phyloP scores from a whole-genome alignment of 1,284 basidiomycete genomes.

The Polyporus tsugae region DNA sequence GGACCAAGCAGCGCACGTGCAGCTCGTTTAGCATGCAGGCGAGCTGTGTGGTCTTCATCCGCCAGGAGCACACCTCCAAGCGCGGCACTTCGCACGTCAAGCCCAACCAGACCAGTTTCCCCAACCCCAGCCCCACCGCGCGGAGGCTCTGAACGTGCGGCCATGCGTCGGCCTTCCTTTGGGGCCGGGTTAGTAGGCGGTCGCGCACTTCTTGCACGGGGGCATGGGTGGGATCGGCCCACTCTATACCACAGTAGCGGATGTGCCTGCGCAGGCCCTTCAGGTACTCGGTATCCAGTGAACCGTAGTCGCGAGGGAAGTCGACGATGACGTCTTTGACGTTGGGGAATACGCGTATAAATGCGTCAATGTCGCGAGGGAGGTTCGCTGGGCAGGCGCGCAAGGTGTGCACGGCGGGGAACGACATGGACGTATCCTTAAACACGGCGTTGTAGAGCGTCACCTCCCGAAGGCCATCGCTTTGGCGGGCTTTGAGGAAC shows the following conservation, averaged over 20 bases:
- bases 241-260: neutral
- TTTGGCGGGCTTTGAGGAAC: neutral
- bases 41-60: neutral
- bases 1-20: neutral
- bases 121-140: neutral
- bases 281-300: neutral
- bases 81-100: neutral
- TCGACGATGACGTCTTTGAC: neutral
- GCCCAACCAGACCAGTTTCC: neutral
- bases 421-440: neutral
- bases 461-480: neutral
- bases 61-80: neutral
- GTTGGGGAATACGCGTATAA: neutral
- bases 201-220: neutral
- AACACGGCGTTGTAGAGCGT: neutral
- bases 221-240: neutral
- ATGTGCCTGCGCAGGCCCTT: neutral
- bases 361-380: neutral
- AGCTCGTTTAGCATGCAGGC: neutral
- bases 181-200: neutral
- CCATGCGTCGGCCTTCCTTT: neutral
- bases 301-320: neutral
- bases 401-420: neutral
- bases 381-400: neutral
- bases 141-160: neutral